Percentiles rank a stretch among this genome's conserved stretches.
phyloP scores from a whole-genome alignment of 331 rosid genomes.

The Dryas integrifolia region DNA sequence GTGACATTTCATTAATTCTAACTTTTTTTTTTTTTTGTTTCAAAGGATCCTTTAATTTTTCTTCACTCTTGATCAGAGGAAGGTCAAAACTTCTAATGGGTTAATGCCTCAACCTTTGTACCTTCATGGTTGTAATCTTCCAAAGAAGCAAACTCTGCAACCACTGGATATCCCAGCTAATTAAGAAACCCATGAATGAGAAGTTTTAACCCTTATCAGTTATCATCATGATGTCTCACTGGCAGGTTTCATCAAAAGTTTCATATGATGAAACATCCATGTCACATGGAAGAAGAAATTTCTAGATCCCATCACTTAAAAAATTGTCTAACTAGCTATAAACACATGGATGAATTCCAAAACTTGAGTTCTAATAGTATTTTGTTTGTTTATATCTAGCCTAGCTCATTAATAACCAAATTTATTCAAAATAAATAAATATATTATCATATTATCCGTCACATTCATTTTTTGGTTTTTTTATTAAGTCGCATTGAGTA shows the following conservation, averaged over 20 bases:
- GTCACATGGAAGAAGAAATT: slow-evolving; percentile 9
- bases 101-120: background rate
- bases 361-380: too few relatives aligned
- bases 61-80: background rate
- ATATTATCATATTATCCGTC: too few relatives aligned
- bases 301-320: slow-evolving; percentile 13
- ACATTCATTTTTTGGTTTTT: too few relatives aligned
- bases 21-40: background rate
- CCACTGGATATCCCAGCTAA: slow-evolving; percentile 8
- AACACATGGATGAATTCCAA: too few relatives aligned
- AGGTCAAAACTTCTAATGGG: background rate
- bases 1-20: background rate
- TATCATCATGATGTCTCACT: slow-evolving; percentile 44
- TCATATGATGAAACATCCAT: slow-evolving; percentile 25
- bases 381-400: too few relatives aligned
- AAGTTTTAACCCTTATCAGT: slow-evolving; percentile 23
- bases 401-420: too few relatives aligned
- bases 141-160: slow-evolving; percentile 26
- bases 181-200: slow-evolving; percentile 24
- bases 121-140: background rate
- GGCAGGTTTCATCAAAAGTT: slow-evolving; percentile 28
- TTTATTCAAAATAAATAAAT: too few relatives aligned
- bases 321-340: background rate
- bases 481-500: too few relatives aligned
- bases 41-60: background rate